Percentiles rank a stretch among this genome's conserved stretches.
phyloP scores from a whole-genome alignment of 2,329 filamentous ascomycete species.

The Fusarium sp. region DNA sequence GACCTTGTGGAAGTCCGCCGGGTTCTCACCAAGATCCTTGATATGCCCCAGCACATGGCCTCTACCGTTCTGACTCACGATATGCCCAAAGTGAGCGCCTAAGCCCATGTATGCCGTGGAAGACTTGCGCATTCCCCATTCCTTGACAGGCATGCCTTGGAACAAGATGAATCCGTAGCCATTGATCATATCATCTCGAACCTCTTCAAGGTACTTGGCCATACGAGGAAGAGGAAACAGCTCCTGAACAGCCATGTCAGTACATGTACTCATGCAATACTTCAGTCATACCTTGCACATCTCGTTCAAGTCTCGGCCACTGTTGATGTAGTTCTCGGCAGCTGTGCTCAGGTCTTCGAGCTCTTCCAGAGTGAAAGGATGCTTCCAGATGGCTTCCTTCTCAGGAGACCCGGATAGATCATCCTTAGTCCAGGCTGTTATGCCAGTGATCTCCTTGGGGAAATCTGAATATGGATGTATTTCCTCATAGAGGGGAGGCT shows the following conservation, averaged over 20 bases:
- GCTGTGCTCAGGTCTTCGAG: conserved; percentile 9
- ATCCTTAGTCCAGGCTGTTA: conserved; percentile 76
- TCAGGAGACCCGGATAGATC: conserved; percentile 72
- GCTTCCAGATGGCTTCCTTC: conserved; percentile 68
- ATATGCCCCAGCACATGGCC: conserved; percentile 89
- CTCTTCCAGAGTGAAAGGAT: conserved; percentile 67
- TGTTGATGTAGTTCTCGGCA: conserved; percentile 15
- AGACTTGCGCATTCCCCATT: conserved; percentile 82
- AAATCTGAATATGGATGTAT: conserved; percentile 76
- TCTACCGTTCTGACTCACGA: conserved; percentile 82
- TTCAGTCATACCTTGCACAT: conserved; percentile 7
- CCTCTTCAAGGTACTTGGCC: conserved; percentile 44
- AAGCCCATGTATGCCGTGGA: conserved; percentile 88
- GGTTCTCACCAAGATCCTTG: conserved; percentile 84
- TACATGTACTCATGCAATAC: rapidly evolving
- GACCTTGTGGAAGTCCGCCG: conserved; percentile 79
- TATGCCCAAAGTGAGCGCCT: conserved; percentile 84
- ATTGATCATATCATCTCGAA: conserved; percentile 64
- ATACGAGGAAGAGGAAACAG: conserved; percentile 52
- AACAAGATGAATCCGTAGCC: conserved; percentile 92
- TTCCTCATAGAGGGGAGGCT: conserved; percentile 72
- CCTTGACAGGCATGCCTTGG: conserved; percentile 79
- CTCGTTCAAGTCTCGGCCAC: conserved; percentile 4
- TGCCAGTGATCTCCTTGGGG: conserved; percentile 75
- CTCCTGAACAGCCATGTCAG: conserved; percentile 21